Percentiles rank a stretch among this genome's conserved stretches.
phyloP scores from a whole-genome alignment of 1,139 yeast species.

The Nakaseomyces sp. region DNA sequence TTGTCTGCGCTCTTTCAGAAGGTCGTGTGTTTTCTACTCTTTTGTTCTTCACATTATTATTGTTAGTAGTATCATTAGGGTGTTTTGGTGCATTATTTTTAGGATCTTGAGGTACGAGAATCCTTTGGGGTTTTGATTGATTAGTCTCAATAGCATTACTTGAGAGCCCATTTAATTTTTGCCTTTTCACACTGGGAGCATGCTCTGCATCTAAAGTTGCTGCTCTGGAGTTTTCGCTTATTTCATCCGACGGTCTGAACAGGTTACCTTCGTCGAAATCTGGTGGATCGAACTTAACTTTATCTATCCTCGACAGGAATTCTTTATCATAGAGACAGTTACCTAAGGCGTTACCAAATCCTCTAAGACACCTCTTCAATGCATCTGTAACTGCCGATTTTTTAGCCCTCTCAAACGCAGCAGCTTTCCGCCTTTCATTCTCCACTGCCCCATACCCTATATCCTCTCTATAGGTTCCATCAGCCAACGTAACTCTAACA shows the following conservation, averaged over 20 bases:
- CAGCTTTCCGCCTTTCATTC: slow-evolving; percentile 58
- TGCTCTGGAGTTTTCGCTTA: slow-evolving; percentile 27
- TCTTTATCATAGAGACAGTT: slow-evolving; percentile 70
- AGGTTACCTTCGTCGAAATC: slow-evolving; percentile 44
- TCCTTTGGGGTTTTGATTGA: slow-evolving; percentile 10
- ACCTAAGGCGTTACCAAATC: slow-evolving; percentile 74
- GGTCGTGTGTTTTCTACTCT: slow-evolving; percentile 19
- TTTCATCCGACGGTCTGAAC: slow-evolving; percentile 35
- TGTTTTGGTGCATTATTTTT: neutral
- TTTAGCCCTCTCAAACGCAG: slow-evolving; percentile 73
- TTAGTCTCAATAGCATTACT: slow-evolving; percentile 14
- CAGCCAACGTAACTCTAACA: slow-evolving; percentile 61
- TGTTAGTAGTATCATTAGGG: slow-evolving; percentile 6
- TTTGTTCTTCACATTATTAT: slow-evolving; percentile 4
- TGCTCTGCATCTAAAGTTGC: slow-evolving; percentile 17
- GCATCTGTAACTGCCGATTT: slow-evolving; percentile 82
- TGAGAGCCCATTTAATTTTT: neutral
- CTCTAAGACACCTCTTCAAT: slow-evolving; percentile 62
- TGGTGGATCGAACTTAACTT: slow-evolving; percentile 42
- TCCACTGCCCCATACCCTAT: slow-evolving; percentile 75
- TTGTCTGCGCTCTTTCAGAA: slow-evolving; percentile 4
- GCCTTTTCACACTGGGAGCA: neutral
- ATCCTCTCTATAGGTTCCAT: slow-evolving; percentile 74
- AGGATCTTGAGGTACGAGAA: neutral
- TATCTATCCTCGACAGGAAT: slow-evolving; percentile 43